These are phyloP conservation scores for Tolypocladium inflatum DNA, from an alignment of 2,329 filamentous ascomycete genomes.

Conservation along the genomic window DNA sequence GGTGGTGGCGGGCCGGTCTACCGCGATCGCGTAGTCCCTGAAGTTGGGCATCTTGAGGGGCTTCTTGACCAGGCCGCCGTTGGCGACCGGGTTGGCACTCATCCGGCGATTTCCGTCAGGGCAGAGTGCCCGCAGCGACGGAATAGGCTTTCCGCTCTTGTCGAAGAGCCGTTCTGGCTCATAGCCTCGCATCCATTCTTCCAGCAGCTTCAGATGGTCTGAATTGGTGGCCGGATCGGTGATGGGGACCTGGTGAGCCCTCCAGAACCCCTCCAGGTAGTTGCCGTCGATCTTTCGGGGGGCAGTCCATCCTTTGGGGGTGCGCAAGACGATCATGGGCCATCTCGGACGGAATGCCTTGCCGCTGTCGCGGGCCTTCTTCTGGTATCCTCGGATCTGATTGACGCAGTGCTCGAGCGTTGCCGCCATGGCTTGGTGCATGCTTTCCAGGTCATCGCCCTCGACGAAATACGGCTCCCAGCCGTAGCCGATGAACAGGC, in stretches of 20 bases:
- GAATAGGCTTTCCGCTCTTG: slow-evolving; percentile 50
- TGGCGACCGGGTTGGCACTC: slow-evolving; percentile 68
- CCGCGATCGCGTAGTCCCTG: slow-evolving; percentile 52
- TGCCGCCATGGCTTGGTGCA: slow-evolving; percentile 76
- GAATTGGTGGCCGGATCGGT: slow-evolving; percentile 58
- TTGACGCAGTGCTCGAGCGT: slow-evolving; percentile 64
- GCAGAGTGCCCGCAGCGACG: slow-evolving; percentile 53
- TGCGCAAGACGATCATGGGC: slow-evolving; percentile 72
- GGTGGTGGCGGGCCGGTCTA: slow-evolving; percentile 50
- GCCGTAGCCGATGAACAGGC: slow-evolving; percentile 64
- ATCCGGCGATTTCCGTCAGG: slow-evolving; percentile 59
- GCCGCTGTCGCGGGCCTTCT: slow-evolving; percentile 59
- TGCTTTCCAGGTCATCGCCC: slow-evolving; percentile 60
- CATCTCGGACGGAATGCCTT: slow-evolving; percentile 62
- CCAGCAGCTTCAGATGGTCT: slow-evolving; percentile 56
- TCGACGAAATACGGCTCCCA: slow-evolving; percentile 77
- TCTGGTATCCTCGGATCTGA: slow-evolving; percentile 61
- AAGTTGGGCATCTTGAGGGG: slow-evolving; percentile 64
- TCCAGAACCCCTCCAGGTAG: slow-evolving; percentile 68
- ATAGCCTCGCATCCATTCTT: slow-evolving; percentile 71
- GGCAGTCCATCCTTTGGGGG: slow-evolving; percentile 72
- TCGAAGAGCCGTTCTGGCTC: slow-evolving; percentile 64
- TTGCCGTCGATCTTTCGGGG: slow-evolving; percentile 63
- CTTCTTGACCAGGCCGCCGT: slow-evolving; percentile 58
- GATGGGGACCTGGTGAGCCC: slow-evolving; percentile 69